Conservation (phyloP, 2,329 filamentous ascomycete species). For the Diplodia intermedia region DNA sequence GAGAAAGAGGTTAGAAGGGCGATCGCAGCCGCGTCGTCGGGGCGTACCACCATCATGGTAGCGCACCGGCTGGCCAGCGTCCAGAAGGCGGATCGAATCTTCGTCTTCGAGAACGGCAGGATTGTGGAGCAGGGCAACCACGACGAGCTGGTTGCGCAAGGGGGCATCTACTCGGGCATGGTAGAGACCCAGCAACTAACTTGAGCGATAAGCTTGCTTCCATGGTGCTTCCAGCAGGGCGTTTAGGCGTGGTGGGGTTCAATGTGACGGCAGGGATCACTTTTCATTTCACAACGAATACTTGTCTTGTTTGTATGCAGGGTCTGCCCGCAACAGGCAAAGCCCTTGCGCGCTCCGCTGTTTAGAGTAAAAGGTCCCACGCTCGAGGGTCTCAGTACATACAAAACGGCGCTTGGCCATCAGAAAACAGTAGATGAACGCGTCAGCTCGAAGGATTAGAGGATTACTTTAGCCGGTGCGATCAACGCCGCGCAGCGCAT, state of each 20-base stretch:
- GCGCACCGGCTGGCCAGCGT: constrained; percentile 79
- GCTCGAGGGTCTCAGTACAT: background rate
- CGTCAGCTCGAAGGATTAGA: constrained; percentile 9
- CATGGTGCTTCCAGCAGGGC: constrained; percentile 19
- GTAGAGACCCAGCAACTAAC: constrained; percentile 47
- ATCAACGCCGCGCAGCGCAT: background rate
- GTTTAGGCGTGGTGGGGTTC: constrained; percentile 24
- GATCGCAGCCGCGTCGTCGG: constrained; percentile 50
- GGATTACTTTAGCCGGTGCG: background rate
- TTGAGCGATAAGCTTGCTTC: constrained; percentile 34
- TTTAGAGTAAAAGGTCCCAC: constrained; percentile 4
- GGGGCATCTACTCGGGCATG: constrained; percentile 48
- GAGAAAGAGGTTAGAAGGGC: constrained; percentile 53
- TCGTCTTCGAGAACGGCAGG: constrained; percentile 73
- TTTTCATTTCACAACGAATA: constrained; percentile 1
- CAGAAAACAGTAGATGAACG: background rate
- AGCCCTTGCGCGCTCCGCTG: background rate
- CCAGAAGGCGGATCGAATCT: constrained; percentile 80
- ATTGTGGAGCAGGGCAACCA: constrained; percentile 69
- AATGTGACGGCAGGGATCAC: constrained; percentile 17
- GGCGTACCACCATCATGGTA: constrained; percentile 72
- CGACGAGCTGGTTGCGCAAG: constrained; percentile 59
- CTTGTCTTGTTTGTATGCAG: constrained; percentile 9
- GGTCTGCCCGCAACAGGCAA: background rate
- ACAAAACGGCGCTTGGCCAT: background rate